Conservation (phyloP, 768 basidiomycete species). For the Butyriboletus loyo region DNA sequence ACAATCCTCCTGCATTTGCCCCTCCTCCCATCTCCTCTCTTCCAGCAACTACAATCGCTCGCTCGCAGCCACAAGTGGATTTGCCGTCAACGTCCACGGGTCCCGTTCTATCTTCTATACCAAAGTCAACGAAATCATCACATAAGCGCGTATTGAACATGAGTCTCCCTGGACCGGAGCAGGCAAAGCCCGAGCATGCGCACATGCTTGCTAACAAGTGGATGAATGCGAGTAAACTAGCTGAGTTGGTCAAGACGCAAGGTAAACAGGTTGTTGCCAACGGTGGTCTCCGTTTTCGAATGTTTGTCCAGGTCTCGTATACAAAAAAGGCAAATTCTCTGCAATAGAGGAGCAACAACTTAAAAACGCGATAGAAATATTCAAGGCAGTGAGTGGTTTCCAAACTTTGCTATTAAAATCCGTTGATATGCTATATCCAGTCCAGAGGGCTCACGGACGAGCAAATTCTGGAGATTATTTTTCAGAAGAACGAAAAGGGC, state of each 20-base stretch:
- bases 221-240: slow-evolving; percentile 66
- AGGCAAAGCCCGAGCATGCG: slow-evolving; percentile 55
- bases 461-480: slow-evolving; percentile 62
- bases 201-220: slow-evolving; percentile 75
- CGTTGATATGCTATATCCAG: slow-evolving; percentile 31
- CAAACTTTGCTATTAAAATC: not conserved
- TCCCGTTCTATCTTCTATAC: slow-evolving; percentile 39
- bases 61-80: slow-evolving; percentile 40
- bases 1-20: slow-evolving; percentile 19
- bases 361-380: slow-evolving; percentile 59
- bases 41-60: slow-evolving; percentile 25
- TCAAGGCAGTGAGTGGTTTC: slow-evolving; percentile 47
- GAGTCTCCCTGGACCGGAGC: slow-evolving; percentile 40
- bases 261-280: slow-evolving; percentile 38
- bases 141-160: slow-evolving; percentile 43
- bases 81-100: slow-evolving; percentile 40
- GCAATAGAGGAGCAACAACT: slow-evolving; percentile 71
- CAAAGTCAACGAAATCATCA: slow-evolving; percentile 33
- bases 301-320: slow-evolving; percentile 60
- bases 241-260: slow-evolving; percentile 64
- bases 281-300: slow-evolving; percentile 1
- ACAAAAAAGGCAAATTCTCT: slow-evolving; percentile 87
- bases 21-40: slow-evolving; percentile 19
- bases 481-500: slow-evolving; percentile 58
- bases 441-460: slow-evolving; percentile 50